Evolutionary conservation across 495 filamentous ascomycete species (phyloP), one percentile per base, ranked within the genome.

Genomic region (Extremus antarcticus): DNA sequence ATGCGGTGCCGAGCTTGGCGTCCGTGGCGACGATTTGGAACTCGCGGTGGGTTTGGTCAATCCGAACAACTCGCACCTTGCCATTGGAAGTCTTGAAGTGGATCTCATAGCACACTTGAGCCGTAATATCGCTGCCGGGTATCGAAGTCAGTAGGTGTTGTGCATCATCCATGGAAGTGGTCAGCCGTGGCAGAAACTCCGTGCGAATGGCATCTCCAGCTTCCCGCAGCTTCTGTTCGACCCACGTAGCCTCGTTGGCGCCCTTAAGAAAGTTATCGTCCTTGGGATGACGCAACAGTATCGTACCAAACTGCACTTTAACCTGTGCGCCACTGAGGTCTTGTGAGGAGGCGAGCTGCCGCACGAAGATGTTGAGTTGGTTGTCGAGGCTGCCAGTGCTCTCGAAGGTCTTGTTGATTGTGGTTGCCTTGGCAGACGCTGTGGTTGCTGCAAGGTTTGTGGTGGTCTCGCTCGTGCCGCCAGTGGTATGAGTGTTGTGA

Each of bases 1-100:
- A 67, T 3, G 71, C 58, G 1, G 59, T 60, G 1, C 71, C 74
- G 29, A 49, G 22, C 39, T 19, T 13, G 11, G 20, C 13, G 17
- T 32, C 16, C 8, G 53, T 39, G 21, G 22, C 1, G 1, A 25
- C 24, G 3, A 49, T 32, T 25, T 10, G 15, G 21, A 50, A 38
- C 24, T 19, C 16, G 24, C 16, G 23, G 25, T 16, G 54, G 17
- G 17, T 43, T 39, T 51, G 48, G 48, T 51, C 48, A 25, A 51
- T 9, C 9, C n/a, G 20, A 2, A 51, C 11, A 23, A 25, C 38
- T 7, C 39, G 50, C 20, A 22, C 8, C 7, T 15, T 24, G 17
- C 50, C 50, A 3, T 53, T 38, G 39, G 39, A 16, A 22, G 23
- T 47, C 35, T 47, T 47, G 32, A 56, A 13, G 11, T 41, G 25